Base-by-base conservation (phyloP, 495 filamentous ascomycete species). In the Entonaema liquescens region DNA sequence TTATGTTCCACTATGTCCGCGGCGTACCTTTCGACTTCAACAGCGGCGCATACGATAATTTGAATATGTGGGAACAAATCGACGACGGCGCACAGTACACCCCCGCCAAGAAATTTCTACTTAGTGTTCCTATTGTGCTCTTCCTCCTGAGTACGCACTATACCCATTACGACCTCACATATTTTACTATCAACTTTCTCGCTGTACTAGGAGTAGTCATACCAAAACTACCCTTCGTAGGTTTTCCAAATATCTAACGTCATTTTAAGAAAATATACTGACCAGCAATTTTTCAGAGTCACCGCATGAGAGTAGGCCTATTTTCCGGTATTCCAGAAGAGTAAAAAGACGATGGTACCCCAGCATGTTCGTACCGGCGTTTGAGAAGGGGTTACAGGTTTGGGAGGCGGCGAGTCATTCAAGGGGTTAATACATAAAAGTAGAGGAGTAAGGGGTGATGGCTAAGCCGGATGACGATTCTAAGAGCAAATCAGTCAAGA, bases 11-110 rank as follows among this genome's bases (percentile, higher is more conserved):
- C 83, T 97, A 90, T 84, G 95, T 99, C 74, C 93, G 94, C 76
- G 95, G 95, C 77, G 93, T 98, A 58, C 95, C 95, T 15, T 99
- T 99, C 81, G 95, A 99, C 77, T 99, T 98, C 87, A 98, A 99
- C 78, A 90, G 93, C n/a, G 95, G 95, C 55, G 95, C 95, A 65
- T 99, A 97, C 84, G 95, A 99, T 81, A 98, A 98, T 78, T 87
- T 98, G 71, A 98, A 98, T 82, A 97, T 99, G 94, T 99, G 95
- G 95, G 95, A 99, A 84, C 95, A 99, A 84, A 99, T 99, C 77
- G 95, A 99, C 83, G 95, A 99, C 75, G 95, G 95, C 29, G 95
- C 95, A 79, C 95, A 99, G 78, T 99, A 98, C 83, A 99, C 95
- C 5, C 95, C 95, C 12, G 89, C 95, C 62, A 99, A 99, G 87